Percentiles rank a stretch among this genome's conserved stretches.
These are phyloP conservation scores for Nepenthes alata DNA, from an alignment of 179 eudicot genomes.

Conservation along the genomic window DNA sequence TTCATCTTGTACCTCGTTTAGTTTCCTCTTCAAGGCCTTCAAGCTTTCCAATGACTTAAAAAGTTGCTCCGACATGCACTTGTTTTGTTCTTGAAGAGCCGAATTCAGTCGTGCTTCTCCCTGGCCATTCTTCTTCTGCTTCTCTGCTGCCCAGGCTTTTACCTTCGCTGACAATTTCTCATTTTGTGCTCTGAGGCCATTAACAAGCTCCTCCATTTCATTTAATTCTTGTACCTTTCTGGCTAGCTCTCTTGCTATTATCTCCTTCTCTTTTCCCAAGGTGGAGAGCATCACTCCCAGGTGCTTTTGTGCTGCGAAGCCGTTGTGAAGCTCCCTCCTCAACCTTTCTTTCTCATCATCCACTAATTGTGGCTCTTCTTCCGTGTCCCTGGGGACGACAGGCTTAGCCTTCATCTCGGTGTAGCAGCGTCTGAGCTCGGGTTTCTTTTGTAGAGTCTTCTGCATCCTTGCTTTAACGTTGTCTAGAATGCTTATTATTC, in stretches of 20 bases:
- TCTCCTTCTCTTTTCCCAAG: slow-evolving; percentile 74
- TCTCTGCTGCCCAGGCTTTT: slow-evolving; percentile 22
- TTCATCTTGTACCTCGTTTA: slow-evolving; percentile 38
- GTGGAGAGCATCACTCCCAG: slow-evolving; percentile 68
- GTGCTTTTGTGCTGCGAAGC: slow-evolving; percentile 53
- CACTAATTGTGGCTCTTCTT: slow-evolving; percentile 8
- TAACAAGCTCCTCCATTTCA: slow-evolving; percentile 62
- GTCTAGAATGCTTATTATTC: slow-evolving; percentile 74
- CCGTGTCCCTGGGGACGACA: slow-evolving; percentile 24
- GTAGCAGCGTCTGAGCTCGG: slow-evolving; percentile 44
- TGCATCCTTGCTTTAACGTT: slow-evolving; percentile 52
- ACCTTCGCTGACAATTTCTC: slow-evolving; percentile 40
- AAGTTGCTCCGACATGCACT: slow-evolving; percentile 44
- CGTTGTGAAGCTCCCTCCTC: slow-evolving; percentile 35
- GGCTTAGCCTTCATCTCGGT: slow-evolving; percentile 26
- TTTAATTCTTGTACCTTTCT: slow-evolving; percentile 56
- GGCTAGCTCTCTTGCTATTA: slow-evolving; percentile 51
- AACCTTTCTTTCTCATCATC: slow-evolving; percentile 48
- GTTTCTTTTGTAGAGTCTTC: slow-evolving; percentile 35
- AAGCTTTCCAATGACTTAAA: slow-evolving; percentile 51
- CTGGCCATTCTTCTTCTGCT: slow-evolving; percentile 9
- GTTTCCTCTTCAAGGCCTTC: slow-evolving; percentile 37
- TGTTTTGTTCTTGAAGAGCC: slow-evolving; percentile 41
- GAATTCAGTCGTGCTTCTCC: slow-evolving; percentile 14
- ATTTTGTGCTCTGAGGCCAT: slow-evolving; percentile 46